Evolutionary conservation across 192 early-diverging fungal species (phyloP).

Genomic region (Radiomyces spectabilis): DNA sequence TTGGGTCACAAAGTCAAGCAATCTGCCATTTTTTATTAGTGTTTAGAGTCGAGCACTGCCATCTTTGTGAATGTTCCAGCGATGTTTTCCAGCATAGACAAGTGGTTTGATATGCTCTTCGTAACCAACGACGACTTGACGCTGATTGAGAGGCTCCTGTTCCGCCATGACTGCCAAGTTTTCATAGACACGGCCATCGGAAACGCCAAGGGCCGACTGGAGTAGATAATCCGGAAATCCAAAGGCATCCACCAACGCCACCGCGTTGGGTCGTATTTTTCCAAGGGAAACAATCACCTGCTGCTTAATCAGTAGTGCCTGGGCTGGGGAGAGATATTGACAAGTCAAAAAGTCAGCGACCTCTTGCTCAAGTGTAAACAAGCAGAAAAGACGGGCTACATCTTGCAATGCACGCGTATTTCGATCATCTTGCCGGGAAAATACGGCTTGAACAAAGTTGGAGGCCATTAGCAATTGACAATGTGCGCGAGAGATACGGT

Average conservation of each 20-base stretch:
- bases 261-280: constrained; percentile 66
- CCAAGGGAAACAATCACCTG: constrained; percentile 45
- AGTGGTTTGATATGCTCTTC: constrained; percentile 28
- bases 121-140: constrained; percentile 47
- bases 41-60: constrained; percentile 15
- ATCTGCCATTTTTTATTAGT: too few species aligned
- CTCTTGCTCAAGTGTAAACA: constrained; percentile 60
- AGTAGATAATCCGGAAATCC: constrained; percentile 67
- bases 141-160: constrained; percentile 66
- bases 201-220: constrained; percentile 66
- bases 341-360: constrained; percentile 53
- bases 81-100: constrained; percentile 14
- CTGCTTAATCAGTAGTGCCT: constrained; percentile 41
- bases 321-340: constrained; percentile 42
- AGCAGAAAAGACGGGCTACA: constrained; percentile 40
- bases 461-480: constrained; percentile 66
- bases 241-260: constrained; percentile 77
- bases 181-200: constrained; percentile 75
- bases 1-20: too few species aligned
- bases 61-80: constrained; percentile 10
- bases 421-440: constrained; percentile 23
- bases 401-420: constrained; percentile 33
- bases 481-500: constrained; percentile 66
- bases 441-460: constrained; percentile 62
- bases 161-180: constrained; percentile 61